A percentile compares a stretch with the other conserved stretches of the same genome.
Evolutionary conservation across 1,284 basidiomycete species (phyloP).

Genomic region (Clitocybe nebularis): DNA sequence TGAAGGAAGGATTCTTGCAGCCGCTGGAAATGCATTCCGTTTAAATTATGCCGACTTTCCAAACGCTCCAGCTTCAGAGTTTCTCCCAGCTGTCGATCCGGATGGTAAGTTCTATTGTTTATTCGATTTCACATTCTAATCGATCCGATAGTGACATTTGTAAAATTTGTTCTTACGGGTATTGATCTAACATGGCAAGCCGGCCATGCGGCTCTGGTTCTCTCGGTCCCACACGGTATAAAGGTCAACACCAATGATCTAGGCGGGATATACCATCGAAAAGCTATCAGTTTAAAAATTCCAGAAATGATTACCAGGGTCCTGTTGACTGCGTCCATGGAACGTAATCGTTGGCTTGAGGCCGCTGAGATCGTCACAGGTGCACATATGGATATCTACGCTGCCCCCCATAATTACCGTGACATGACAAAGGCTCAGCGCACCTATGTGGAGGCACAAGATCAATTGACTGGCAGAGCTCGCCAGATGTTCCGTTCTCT

Average conservation of each 20-base stretch:
- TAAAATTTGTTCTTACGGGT: slow-evolving; percentile 55
- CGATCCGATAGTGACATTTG: slow-evolving; percentile 56
- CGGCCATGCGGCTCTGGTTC: slow-evolving; percentile 48
- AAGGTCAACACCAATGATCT: slow-evolving; percentile 70
- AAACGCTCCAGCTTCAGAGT: slow-evolving; percentile 78
- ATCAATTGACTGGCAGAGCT: slow-evolving; percentile 62
- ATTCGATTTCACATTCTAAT: slow-evolving; percentile 18
- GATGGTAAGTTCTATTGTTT: slow-evolving; percentile 54
- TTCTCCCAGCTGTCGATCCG: slow-evolving; percentile 59
- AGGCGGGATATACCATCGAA: slow-evolving; percentile 61
- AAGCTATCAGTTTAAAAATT: slow-evolving; percentile 51
- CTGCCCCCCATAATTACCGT: slow-evolving; percentile 57
- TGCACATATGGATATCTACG: slow-evolving; percentile 65
- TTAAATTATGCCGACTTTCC: slow-evolving; percentile 71
- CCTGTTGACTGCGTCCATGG: slow-evolving; percentile 37
- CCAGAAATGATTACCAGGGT: slow-evolving; percentile 45
- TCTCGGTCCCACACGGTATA: slow-evolving; percentile 60
- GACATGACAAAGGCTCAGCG: slow-evolving; percentile 52
- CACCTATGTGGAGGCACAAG: slow-evolving; percentile 70
- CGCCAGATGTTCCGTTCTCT: slow-evolving; percentile 47
- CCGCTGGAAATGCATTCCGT: slow-evolving; percentile 56
- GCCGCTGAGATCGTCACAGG: slow-evolving; percentile 56
- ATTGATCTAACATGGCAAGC: slow-evolving; percentile 55
- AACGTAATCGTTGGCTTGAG: slow-evolving; percentile 62
- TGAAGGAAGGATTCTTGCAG: slow-evolving; percentile 50